These are phyloP conservation scores for Physaria fendleri DNA, from an alignment of 345 rosid species.

Conservation along the genomic window DNA sequence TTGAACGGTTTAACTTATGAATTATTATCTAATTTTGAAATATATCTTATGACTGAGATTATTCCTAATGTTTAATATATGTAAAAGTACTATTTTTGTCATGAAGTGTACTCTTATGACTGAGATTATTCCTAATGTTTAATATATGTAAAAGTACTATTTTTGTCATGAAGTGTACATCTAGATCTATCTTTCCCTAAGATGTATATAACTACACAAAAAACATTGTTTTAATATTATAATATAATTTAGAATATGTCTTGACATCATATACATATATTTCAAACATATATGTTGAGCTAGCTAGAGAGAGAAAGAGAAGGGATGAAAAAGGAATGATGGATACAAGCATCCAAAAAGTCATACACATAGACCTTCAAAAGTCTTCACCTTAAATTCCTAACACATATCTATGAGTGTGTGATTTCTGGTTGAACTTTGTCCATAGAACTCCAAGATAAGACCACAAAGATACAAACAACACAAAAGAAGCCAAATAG, in stretches of 20 bases:
- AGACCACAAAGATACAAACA: slow-evolving; percentile 27
- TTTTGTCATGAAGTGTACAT: slow-evolving; percentile 24
- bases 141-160: slow-evolving; percentile 12
- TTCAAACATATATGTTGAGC: slow-evolving; percentile 9
- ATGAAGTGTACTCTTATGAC: slow-evolving; percentile 24
- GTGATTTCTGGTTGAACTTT: slow-evolving; percentile 24
- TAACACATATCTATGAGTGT: slow-evolving; percentile 26
- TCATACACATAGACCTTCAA: slow-evolving; percentile 27
- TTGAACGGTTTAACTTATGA: background rate
- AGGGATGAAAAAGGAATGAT: slow-evolving; percentile 23
- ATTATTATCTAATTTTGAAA: background rate
- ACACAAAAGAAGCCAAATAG: slow-evolving; percentile 24
- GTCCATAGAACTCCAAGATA: slow-evolving; percentile 26
- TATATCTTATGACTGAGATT: slow-evolving; percentile 9
- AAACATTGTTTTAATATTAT: slow-evolving; percentile 10
- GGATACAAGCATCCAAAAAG: slow-evolving; percentile 37
- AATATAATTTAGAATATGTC: slow-evolving; percentile 27
- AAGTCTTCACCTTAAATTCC: slow-evolving; percentile 37
- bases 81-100: slow-evolving; percentile 20
- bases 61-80: slow-evolving; percentile 5
- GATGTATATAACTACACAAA: slow-evolving; percentile 5
- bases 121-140: slow-evolving; percentile 11
- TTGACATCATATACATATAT: slow-evolving; percentile 19
- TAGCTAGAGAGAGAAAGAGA: slow-evolving; percentile 9
- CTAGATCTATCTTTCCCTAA: slow-evolving; percentile 24